phyloP scores from a whole-genome alignment of 2,329 filamentous ascomycete genomes.

The Fusarium kyushuense region DNA sequence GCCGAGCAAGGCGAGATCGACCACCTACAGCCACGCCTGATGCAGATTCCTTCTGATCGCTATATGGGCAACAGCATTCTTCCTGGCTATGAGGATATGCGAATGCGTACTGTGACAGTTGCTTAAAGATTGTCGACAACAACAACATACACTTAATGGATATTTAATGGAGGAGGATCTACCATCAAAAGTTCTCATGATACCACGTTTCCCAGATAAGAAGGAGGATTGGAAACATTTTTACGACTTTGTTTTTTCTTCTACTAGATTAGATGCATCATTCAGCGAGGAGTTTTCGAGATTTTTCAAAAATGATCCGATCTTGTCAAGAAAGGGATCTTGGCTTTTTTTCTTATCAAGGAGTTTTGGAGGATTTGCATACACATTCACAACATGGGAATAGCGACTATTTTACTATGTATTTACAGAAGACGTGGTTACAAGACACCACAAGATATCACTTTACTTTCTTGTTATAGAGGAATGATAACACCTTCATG shows the following conservation, averaged over 20 bases:
- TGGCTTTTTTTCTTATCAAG: conserved; percentile 5
- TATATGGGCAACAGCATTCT: conserved; percentile 53
- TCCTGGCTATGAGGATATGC: conserved; percentile 55
- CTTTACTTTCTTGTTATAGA: conserved; percentile 7
- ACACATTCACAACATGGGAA: conserved; percentile 12
- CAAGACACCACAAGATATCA: not conserved
- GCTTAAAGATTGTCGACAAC: conserved; percentile 27
- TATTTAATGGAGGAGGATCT: conserved; percentile 39
- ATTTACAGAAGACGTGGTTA: conserved; percentile 23
- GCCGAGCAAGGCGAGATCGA: conserved; percentile 60
- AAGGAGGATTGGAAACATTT: conserved; percentile 28
- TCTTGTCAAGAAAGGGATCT: conserved; percentile 17
- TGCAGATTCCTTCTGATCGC: conserved; percentile 52
- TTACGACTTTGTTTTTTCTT: conserved; percentile 31
- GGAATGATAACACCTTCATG: conserved; percentile 29
- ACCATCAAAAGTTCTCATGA: conserved; percentile 31
- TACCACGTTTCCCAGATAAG: conserved; percentile 30
- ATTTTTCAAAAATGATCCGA: conserved; percentile 27
- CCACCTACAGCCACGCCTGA: conserved; percentile 57
- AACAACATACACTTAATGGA: conserved; percentile 33
- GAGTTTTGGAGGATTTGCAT: conserved; percentile 25
- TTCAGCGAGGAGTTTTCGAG: conserved; percentile 46
- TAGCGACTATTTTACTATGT: conserved; percentile 32
- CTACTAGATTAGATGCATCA: conserved; percentile 25
- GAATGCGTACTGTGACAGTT: conserved; percentile 46